Evolutionary conservation across 1,284 basidiomycete species (phyloP), one percentile per base, ranked within the genome.

Genomic region (Ceratobasidium theobromae): DNA sequence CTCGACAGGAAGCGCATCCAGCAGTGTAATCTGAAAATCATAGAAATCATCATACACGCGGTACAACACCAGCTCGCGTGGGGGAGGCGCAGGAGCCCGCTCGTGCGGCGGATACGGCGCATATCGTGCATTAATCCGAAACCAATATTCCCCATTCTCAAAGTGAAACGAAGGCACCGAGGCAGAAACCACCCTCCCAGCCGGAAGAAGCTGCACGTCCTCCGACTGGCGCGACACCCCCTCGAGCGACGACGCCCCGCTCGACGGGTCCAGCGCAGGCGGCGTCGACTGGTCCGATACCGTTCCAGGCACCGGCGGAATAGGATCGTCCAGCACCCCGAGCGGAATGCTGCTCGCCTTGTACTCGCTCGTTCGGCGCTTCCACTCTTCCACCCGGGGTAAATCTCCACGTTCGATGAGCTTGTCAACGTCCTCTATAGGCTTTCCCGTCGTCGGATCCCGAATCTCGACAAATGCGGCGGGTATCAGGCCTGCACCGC

Each of bases 1-100:
- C 78, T 98, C 95, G 57, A 84, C 81, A 3, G 94, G 94, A 77
- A 96, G 97, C 0, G 84, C 81, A 58, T 94, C 85, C 68, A 98
- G 84, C 38, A 99, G 83, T 8, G 85, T 81, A 64, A 97, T 90
- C 74, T 99, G 97, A 76, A 98, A 98, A 73, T 96, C 93, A 79
- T 96, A 97, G 77, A 99, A 99, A 76, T 99, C 95, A 74, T 97
- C 92, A 80, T 99, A 99, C 16, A 93, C 86, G 55, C 97, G 86
- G 78, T 97, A 98, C 43, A 99, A 83, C 70, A 95, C 88, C 60
- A 99, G 86, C 28, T 92, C 87, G 73, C 87, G 89, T 12, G 90
- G 86, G 3, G 82, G 83, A 41, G 85, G 88, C 45, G 88, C 81
- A 40, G 74, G 74, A 55, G 76, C 76, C 51, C 81, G 80, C 25